Percentiles rank a stretch among this genome's conserved stretches.
These are phyloP conservation scores for Coniophora puteana DNA, from an alignment of 1,284 basidiomycete species.

Conservation along the genomic window DNA sequence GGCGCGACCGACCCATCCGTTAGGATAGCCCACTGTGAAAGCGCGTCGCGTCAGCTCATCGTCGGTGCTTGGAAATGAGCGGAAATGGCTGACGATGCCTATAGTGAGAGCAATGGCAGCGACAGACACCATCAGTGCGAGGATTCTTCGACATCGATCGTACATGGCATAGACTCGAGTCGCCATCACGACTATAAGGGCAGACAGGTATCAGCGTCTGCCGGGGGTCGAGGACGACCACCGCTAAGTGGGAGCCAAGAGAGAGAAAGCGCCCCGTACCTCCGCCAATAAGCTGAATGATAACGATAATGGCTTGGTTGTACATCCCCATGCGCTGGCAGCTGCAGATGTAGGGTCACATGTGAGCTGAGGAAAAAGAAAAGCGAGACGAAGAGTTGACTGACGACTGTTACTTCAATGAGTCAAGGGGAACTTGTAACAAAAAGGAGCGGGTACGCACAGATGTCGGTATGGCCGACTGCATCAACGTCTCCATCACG, in stretches of 20 bases:
- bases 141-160: conserved; percentile 15
- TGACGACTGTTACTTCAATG: background rate
- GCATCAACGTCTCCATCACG: conserved; percentile 2
- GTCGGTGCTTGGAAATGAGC: too few relatives aligned
- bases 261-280: conserved; percentile 18
- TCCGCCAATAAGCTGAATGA: conserved; percentile 9
- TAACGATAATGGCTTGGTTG: conserved; percentile 4
- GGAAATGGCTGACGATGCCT: conserved; percentile 17
- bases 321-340: background rate
- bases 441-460: background rate
- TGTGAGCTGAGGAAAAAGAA: too few relatives aligned
- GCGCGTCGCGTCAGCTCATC: background rate
- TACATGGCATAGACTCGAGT: conserved; percentile 31
- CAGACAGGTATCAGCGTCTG: too few relatives aligned
- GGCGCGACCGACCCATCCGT: background rate
- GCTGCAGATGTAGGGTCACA: background rate
- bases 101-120: conserved; percentile 6
- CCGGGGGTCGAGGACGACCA: too few relatives aligned
- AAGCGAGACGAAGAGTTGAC: background rate
- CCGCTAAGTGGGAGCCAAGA: too few relatives aligned
- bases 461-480: background rate
- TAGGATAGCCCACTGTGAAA: background rate
- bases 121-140: conserved; percentile 10
- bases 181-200: conserved; percentile 21
- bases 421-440: background rate